Evolutionary conservation across 352 stramenopile genomes (phyloP).

Genomic region (Globisporangium radiosum): DNA sequence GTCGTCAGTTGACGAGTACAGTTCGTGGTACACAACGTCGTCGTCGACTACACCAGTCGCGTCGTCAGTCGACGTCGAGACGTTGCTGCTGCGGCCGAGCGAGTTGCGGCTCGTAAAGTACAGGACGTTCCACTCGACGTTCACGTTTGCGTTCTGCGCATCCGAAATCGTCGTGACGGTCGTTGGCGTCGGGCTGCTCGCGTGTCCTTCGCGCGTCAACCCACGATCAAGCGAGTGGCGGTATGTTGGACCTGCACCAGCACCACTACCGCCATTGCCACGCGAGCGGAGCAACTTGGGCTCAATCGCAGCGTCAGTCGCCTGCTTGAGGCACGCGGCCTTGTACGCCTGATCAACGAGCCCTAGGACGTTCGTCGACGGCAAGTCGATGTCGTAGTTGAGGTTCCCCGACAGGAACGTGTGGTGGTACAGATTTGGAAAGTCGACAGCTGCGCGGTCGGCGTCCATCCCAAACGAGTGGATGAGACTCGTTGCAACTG

Average conservation of each 20-base stretch:
- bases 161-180: background rate
- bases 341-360: conserved; percentile 74
- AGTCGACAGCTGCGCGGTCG: conserved; percentile 65
- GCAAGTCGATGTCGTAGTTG: conserved; percentile 70
- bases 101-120: conserved; percentile 40
- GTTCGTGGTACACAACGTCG: conserved; percentile 42
- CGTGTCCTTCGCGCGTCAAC: conserved; percentile 2
- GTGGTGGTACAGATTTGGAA: conserved; percentile 82
- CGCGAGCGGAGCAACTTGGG: conserved; percentile 24
- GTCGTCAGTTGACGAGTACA: conserved; percentile 42
- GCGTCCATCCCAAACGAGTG: conserved; percentile 80
- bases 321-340: conserved; percentile 49
- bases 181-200: conserved; percentile 4
- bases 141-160: conserved; percentile 27
- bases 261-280: no score
- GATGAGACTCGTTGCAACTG: conserved; percentile 50
- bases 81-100: conserved; percentile 26
- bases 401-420: conserved; percentile 78
- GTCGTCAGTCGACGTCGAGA: conserved; percentile 19
- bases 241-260: conserved; percentile 1
- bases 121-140: conserved; percentile 41
- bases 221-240: conserved; percentile 9
- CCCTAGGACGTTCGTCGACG: conserved; percentile 20
- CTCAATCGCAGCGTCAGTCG: conserved; percentile 56
- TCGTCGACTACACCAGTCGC: conserved; percentile 6